A percentile compares a stretch with the other conserved stretches of the same genome.
Conservation (phyloP, 1,284 basidiomycete species). For the Fomitopsis pinicola region DNA sequence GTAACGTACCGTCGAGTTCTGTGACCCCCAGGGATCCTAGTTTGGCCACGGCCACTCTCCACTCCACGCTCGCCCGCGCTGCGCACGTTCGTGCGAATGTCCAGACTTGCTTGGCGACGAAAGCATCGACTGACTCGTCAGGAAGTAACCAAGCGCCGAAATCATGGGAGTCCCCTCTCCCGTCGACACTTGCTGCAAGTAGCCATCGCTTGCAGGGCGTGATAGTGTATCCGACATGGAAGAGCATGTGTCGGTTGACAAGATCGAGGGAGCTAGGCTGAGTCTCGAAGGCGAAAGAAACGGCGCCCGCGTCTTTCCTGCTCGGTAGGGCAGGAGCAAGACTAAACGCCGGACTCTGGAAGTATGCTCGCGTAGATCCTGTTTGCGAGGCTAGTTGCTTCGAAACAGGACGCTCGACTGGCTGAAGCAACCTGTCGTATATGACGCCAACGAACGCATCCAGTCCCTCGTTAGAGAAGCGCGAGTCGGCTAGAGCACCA, state of each 20-base stretch:
- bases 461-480: constrained; percentile 34
- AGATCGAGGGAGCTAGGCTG: constrained; percentile 56
- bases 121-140: constrained; percentile 35
- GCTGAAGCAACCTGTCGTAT: constrained; percentile 64
- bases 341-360: constrained; percentile 63
- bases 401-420: constrained; percentile 56
- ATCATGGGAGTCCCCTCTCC: constrained; percentile 70
- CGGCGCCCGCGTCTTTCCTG: constrained; percentile 16
- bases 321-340: constrained; percentile 46
- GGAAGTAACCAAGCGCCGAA: constrained; percentile 61
- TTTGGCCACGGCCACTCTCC: constrained; percentile 71
- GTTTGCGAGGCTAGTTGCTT: constrained; percentile 41
- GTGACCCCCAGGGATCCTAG: constrained; percentile 50
- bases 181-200: constrained; percentile 68
- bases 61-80: constrained; percentile 66
- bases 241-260: constrained; percentile 60
- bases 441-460: constrained; percentile 53
- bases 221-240: constrained; percentile 72
- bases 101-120: constrained; percentile 59
- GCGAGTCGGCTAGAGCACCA: constrained; percentile 36
- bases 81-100: constrained; percentile 57
- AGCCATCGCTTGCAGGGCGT: constrained; percentile 70
- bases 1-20: constrained; percentile 64
- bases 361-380: constrained; percentile 37
- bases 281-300: constrained; percentile 41